Evolutionary conservation across 2,329 filamentous ascomycete species (phyloP), one percentile per base, ranked within the genome.

Genomic region (Colletotrichum sp.): DNA sequence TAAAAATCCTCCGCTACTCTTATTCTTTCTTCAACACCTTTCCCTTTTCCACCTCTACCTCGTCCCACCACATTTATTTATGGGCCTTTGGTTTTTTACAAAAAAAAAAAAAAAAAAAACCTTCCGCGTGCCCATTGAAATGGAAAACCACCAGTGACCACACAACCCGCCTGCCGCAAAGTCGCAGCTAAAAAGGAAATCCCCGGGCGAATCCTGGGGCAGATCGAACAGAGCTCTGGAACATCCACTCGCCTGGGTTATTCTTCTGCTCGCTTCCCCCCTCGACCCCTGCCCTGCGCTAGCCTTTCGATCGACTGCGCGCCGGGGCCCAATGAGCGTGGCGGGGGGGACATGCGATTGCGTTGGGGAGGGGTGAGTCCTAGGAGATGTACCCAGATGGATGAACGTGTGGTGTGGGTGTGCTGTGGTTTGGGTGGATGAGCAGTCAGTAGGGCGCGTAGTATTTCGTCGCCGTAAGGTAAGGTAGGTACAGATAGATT

Each of bases 191-290:
- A 60, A 60, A 72, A 64, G 44, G 26, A 75, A 75, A 34, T 21
- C 69, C 73, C 69, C 30, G 39, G 69, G 24, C 55, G 71, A 66
- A 77, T 73, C 76, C 76, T 34, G 66, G 76, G 60, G 76, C 73
- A 77, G 76, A 77, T 77, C 76, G 76, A 72, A 77, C 76, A 75
- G 68, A 68, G 62, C 39, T 66, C 65, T 72, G 67, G 69, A 68
- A 71, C 71, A 66, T 69, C 72, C 75, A 75, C 67, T 76, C 63
- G 57, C 32, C 73, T 62, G 73, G 73, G 73, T 68, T 64, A 67
- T 76, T 72, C 63, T 73, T 68, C 64, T 68, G 68, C 70, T 73
- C 64, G 69, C 32, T 64, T 28, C 66, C 30, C 66, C 60, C 59
- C 57, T n/a, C 26, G 49, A 71, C 60, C 75, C 75, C 57, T 75